These are phyloP conservation scores for Neobulgaria alba DNA, from an alignment of 2,329 filamentous ascomycete species.

Conservation along the genomic window DNA sequence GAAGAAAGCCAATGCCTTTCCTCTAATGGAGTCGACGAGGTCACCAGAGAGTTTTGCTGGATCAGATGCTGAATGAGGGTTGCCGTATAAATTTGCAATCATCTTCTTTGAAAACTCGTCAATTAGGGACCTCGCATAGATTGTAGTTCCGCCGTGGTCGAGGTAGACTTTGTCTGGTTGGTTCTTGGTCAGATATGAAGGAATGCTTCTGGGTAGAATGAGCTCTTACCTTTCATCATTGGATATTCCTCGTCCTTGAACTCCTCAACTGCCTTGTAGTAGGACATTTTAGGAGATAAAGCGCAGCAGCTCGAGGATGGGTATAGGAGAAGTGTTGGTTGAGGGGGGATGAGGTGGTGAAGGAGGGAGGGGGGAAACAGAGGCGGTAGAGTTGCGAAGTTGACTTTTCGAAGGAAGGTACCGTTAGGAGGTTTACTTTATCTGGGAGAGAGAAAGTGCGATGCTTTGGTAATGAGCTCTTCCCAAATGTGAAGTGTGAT, in stretches of 20 bases:
- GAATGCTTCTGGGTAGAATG: too few species aligned
- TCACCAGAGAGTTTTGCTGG: conserved; percentile 69
- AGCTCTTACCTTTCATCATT: conserved; percentile 50
- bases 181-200: not conserved
- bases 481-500: too few species aligned
- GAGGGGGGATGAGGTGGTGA: too few species aligned
- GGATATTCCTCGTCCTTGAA: conserved; percentile 54
- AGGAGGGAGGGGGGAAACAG: too few species aligned
- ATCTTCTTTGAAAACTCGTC: conserved; percentile 74
- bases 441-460: too few species aligned
- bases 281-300: conserved; percentile 30
- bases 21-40: conserved; percentile 65
- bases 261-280: conserved; percentile 51
- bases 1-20: conserved; percentile 65
- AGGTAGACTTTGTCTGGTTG: conserved; percentile 66
- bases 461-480: too few species aligned
- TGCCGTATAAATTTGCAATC: conserved; percentile 70
- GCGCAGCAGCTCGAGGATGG: too few species aligned
- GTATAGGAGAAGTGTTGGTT: too few species aligned
- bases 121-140: conserved; percentile 70
- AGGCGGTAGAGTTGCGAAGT: too few species aligned
- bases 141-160: conserved; percentile 83
- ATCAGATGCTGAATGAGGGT: conserved; percentile 78
- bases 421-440: too few species aligned
- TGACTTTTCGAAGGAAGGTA: too few species aligned